Evolutionary conservation across 768 basidiomycete species (phyloP), one percentile per base, ranked within the genome.

Genomic region (Phlebiopsis gigantea): DNA sequence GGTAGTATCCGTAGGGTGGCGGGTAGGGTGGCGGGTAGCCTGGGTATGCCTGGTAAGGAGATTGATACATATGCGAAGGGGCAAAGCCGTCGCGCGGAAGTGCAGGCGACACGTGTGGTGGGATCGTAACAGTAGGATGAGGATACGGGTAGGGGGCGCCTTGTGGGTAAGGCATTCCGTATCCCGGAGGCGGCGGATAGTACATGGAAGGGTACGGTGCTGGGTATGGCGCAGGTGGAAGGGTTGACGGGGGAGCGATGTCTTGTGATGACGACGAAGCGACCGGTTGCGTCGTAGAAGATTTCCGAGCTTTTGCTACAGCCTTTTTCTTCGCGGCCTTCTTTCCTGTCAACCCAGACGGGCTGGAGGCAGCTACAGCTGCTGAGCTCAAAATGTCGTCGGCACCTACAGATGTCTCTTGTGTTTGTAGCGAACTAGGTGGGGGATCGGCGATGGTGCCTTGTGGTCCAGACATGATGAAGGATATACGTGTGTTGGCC

Each of bases 101-200:
- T 2, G 19, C 64, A 55, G 54, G 59, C 41, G 55, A 61, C 43
- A 25, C 5, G 19, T 31, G 50, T 22, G 48, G 58, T 50, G 54
- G 44, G 14, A 21, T 25, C 30, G n/a, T n/a, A n/a, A n/a, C n/a
- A n/a, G n/a, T n/a, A n/a, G 53, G 53, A 21, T 57, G 47, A 5
- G 64, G 44, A 42, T 68, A 67, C 5, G 65, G 56, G 46, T 66
- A 65, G 44, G 64, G 65, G 0, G 66, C 61, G 47, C 65, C 68
- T 5, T 64, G 65, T 28, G 14, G 70, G 65, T 58, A 72, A 62
- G n/a, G 65, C 53, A 58, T 69, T 73, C 52, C 52, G 19, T 53
- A 44, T 3, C 52, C 42, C 1, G 75, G 70, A 10, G 69, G 66
- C 10, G 71, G 69, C 63, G 73, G 63, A 56, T 75, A 77, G 62